Conservation (phyloP, 306 rosid species). For the Corylus heterophylla region DNA sequence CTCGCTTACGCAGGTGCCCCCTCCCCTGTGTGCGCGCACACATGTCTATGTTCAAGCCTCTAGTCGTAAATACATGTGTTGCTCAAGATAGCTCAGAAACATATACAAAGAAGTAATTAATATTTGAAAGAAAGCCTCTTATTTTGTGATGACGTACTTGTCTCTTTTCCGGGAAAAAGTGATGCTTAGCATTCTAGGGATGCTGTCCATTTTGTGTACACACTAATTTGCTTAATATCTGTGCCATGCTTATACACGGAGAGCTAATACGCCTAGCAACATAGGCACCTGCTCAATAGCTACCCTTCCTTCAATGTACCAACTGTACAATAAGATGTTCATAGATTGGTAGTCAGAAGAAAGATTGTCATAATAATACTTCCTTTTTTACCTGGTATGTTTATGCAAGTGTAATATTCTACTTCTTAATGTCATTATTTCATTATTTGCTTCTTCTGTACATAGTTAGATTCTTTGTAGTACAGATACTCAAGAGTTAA, state of each 20-base stretch:
- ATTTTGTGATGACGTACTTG: neutral
- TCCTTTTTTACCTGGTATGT: neutral
- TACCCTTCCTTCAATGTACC: too few relatives aligned
- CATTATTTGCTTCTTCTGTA: neutral
- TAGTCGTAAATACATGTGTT: neutral
- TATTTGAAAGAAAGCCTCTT: neutral
- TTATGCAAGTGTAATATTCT: neutral
- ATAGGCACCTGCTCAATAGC: too few relatives aligned
- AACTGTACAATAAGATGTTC: too few relatives aligned
- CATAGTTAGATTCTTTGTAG: neutral
- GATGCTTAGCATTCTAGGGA: neutral
- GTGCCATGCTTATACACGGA: too few relatives aligned
- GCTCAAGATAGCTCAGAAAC: neutral
- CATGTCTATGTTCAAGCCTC: too few relatives aligned
- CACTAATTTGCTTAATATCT: too few relatives aligned
- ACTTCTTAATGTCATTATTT: neutral
- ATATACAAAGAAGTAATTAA: neutral
- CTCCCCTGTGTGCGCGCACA: neutral
- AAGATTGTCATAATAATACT: too few relatives aligned
- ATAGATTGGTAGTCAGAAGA: too few relatives aligned
- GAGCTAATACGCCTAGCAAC: too few relatives aligned
- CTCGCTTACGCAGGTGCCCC: conserved; percentile 69
- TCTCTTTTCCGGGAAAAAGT: neutral
- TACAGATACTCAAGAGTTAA: neutral
- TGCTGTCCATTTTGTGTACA: neutral